Conservation (phyloP, 805 yeast species). For the Kluyveromyces wickerhamii region DNA sequence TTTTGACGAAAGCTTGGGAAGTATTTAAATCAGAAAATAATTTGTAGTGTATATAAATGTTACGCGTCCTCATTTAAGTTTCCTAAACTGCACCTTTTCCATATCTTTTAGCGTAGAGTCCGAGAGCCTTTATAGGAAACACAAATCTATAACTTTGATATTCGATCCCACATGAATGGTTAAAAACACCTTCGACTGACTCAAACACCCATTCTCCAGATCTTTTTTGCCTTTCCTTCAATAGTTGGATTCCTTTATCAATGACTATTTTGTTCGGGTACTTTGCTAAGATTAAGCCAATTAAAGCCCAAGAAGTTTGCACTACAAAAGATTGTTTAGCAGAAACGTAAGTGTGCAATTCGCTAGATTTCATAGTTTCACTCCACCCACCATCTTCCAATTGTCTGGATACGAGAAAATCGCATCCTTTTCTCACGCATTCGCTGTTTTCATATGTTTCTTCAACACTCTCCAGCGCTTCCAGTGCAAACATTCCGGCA, state of each 20-base stretch:
- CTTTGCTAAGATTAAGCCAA: conserved; percentile 70
- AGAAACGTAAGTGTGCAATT: conserved; percentile 67
- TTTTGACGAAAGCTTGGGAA: conserved; percentile 88
- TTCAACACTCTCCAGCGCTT: conserved; percentile 72
- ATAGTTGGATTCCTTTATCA: conserved; percentile 50
- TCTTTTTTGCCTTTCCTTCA: conserved; percentile 56
- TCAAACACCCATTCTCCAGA: conserved; percentile 86
- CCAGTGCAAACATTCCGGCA: conserved; percentile 97
- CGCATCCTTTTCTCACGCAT: conserved; percentile 69
- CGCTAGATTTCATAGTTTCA: conserved; percentile 87
- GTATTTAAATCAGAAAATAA: conserved; percentile 54
- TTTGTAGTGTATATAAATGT: no score
- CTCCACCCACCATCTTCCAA: conserved; percentile 95
- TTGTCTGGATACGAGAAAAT: conserved; percentile 69
- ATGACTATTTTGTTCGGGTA: conserved; percentile 67
- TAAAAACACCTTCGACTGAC: conserved; percentile 90
- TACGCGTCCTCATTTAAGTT: conserved; percentile 3
- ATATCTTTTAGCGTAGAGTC: conserved; percentile 42
- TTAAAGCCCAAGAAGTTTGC: conserved; percentile 89
- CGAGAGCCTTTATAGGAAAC: conserved; percentile 89
- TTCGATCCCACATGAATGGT: conserved; percentile 89
- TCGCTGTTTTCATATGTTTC: conserved; percentile 53
- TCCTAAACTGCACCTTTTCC: conserved; percentile 6
- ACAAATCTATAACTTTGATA: conserved; percentile 88
- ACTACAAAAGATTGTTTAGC: conserved; percentile 60